Percentiles rank a stretch among this genome's conserved stretches.
Evolutionary conservation across 2,329 filamentous ascomycete species (phyloP).

Genomic region (Neoscytalidium dimidiatum): DNA sequence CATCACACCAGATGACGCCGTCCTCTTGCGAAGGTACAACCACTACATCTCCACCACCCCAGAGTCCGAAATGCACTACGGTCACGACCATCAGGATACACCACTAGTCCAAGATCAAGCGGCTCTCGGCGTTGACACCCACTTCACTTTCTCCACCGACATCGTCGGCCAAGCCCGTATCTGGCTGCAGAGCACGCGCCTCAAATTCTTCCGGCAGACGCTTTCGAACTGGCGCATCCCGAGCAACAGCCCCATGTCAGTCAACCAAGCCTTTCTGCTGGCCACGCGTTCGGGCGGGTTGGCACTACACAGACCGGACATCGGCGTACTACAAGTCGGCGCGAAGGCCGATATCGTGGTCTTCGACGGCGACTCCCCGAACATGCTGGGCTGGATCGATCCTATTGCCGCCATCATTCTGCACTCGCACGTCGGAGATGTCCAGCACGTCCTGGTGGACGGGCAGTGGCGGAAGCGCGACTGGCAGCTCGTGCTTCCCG

Average conservation of each 20-base stretch:
- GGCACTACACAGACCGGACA: constrained; percentile 53
- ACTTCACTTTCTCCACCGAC: constrained; percentile 55
- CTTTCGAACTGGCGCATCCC: constrained; percentile 48
- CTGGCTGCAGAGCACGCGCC: constrained; percentile 54
- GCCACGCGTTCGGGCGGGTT: constrained; percentile 56
- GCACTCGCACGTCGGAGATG: constrained; percentile 56
- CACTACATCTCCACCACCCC: constrained; percentile 60
- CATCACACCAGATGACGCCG: constrained; percentile 42
- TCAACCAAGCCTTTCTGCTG: constrained; percentile 57
- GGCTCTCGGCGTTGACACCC: constrained; percentile 57
- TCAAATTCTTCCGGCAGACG: constrained; percentile 41
- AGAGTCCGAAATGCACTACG: constrained; percentile 62
- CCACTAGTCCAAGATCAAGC: constrained; percentile 53
- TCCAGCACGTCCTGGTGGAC: constrained; percentile 53
- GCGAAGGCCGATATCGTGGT: constrained; percentile 59
- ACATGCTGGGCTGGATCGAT: constrained; percentile 57
- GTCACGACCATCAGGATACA: constrained; percentile 51
- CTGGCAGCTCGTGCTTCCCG: constrained; percentile 36
- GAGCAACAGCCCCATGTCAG: constrained; percentile 53
- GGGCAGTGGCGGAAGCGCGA: constrained; percentile 53
- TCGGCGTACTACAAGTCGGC: constrained; percentile 52
- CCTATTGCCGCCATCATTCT: constrained; percentile 59
- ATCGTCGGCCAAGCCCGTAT: constrained; percentile 51
- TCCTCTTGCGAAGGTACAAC: constrained; percentile 51
- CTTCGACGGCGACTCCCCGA: constrained; percentile 52